These are phyloP conservation scores for Citrus glauca DNA, from an alignment of 345 rosid species.

Conservation along the genomic window DNA sequence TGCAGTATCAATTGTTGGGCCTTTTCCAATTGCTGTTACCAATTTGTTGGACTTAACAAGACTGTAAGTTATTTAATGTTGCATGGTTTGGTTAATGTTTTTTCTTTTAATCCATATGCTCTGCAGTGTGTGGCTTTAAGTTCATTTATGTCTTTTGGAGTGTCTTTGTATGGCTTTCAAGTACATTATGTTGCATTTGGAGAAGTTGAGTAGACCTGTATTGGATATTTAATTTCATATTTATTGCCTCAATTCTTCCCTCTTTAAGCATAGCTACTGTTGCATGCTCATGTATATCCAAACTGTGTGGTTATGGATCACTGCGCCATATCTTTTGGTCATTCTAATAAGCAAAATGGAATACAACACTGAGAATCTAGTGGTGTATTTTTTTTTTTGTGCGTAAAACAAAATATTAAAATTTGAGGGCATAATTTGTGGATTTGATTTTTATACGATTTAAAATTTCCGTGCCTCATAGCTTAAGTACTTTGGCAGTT, in stretches of 20 bases:
- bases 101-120: neutral
- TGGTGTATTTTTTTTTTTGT: neutral
- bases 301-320: neutral
- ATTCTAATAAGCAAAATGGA: neutral
- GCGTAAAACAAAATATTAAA: neutral
- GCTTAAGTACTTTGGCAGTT: neutral
- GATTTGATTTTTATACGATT: neutral
- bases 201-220: neutral
- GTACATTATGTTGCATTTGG: neutral
- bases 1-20: constrained; percentile 94
- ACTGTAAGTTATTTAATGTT: constrained; percentile 50
- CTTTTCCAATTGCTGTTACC: constrained; percentile 94
- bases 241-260: neutral
- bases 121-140: neutral
- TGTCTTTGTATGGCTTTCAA: neutral
- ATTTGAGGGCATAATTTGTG: neutral
- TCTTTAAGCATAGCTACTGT: neutral
- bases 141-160: neutral
- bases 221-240: neutral
- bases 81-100: neutral
- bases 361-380: neutral
- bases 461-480: neutral
- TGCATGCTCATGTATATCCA: neutral
- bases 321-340: neutral
- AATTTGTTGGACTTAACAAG: constrained; percentile 86